Evolutionary conservation across 2,329 filamentous ascomycete genomes (phyloP), one percentile per base, ranked within the genome.

Genomic region (Xylaria polymorpha): DNA sequence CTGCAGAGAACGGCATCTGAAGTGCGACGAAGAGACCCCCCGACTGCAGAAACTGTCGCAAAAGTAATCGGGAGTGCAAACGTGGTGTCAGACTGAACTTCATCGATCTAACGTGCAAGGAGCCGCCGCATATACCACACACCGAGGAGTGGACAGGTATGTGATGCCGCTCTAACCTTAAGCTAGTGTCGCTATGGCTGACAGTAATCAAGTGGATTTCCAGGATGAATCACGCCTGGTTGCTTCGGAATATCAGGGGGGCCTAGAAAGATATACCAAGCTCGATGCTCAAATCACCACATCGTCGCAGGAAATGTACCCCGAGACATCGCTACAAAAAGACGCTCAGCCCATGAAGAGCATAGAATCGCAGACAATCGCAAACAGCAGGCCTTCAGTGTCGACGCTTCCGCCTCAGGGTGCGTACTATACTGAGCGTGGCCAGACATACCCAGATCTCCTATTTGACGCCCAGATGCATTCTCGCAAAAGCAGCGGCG

Each of bases 1-100:
- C 2, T 98, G 94, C 80, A 87, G 94, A 74, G 92, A 97, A 79
- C 86, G 94, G 56, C 94, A 97, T 83, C 84, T 97, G 61, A 97
- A 97, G 80, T 97, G 94, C 79, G 94, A 97, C 77, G 94, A 97
- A 80, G 90, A 85, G 5, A 75, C 81, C 4, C 4, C 87, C 86
- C 6, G 82, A 85, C 41, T 89, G 87, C 72, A 85, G 92, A 75
- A 98, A 98, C 77, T 98, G 95, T 81, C 88, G 89, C 68, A 98
- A 97, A 81, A 96, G 94, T 61, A 94, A 90, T 76, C 86, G 95
- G 60, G 85, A 90, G 66, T 98, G 95, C 83, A 94, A 94, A 79
- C 89, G 94, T 74, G 95, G 94, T 20, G 85, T 98, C 60, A 88
- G 93, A 44, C 84, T 98, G 48, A 98, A 97, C 81, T 98, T 97